Percentiles rank a stretch among this genome's conserved stretches.
Evolutionary conservation across 352 stramenopile genomes (phyloP).

Genomic region (Aphanomyces euteiches): DNA sequence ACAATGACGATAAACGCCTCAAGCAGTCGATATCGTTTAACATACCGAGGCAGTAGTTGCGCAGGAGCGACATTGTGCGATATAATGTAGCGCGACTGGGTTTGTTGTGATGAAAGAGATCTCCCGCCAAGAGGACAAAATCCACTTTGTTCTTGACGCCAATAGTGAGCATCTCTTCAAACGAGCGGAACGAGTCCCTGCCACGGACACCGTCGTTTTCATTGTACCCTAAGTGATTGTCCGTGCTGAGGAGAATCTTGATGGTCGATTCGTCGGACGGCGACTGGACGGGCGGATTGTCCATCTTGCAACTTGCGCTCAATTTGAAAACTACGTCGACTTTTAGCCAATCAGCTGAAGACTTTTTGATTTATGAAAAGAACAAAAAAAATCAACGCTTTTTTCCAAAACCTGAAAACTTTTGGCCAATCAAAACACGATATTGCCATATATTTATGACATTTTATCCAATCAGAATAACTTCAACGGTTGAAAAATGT

Average conservation of each 20-base stretch:
- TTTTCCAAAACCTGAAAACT: too few relatives aligned
- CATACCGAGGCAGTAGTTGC: conserved; percentile 91
- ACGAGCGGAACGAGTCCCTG: conserved; percentile 89
- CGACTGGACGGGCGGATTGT: neutral
- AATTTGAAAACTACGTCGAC: neutral
- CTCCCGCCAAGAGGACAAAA: conserved; percentile 92
- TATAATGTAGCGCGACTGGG: conserved; percentile 94
- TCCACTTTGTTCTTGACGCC: conserved; percentile 75
- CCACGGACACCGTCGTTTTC: conserved; percentile 95
- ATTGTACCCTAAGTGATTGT: conserved; percentile 97
- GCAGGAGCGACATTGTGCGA: conserved; percentile 96
- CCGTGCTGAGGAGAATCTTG: conserved; percentile 94
- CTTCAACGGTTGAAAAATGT: too few relatives aligned
- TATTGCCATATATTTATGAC: too few relatives aligned
- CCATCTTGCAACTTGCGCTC: neutral
- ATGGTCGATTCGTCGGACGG: conserved; percentile 40
- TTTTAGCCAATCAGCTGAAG: too few relatives aligned
- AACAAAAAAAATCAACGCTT: too few relatives aligned
- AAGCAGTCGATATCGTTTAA: conserved; percentile 13
- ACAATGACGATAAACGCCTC: neutral
- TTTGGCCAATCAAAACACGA: too few relatives aligned
- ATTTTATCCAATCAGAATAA: too few relatives aligned
- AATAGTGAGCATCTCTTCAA: conserved; percentile 83
- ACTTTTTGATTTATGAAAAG: too few relatives aligned
- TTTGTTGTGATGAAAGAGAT: conserved; percentile 99